phyloP scores from a whole-genome alignment of 331 rosid species.

The Telfairia occidentalis region DNA sequence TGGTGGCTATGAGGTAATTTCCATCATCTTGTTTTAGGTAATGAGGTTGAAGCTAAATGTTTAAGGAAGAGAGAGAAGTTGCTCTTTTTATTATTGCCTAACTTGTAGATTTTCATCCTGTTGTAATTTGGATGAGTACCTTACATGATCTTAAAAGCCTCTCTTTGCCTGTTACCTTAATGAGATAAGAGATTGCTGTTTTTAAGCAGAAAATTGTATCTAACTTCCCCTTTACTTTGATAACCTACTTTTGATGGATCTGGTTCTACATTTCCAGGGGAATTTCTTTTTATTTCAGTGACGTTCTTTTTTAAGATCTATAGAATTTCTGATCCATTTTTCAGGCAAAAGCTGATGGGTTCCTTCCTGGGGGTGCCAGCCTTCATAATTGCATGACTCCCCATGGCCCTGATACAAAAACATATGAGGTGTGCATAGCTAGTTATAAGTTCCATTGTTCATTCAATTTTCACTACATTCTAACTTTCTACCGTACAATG shows the following conservation, averaged over 20 bases:
- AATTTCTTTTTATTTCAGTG: neutral
- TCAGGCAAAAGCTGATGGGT: constrained; percentile 89
- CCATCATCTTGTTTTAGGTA: neutral
- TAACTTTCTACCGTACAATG: neutral
- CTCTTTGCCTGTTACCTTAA: neutral
- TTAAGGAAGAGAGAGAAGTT: neutral
- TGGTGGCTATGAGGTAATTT: constrained; percentile 76
- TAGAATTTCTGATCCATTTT: constrained; percentile 6
- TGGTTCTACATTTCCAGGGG: neutral
- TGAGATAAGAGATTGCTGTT: neutral
- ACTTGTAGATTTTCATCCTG: neutral
- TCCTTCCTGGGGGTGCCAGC: constrained; percentile 88
- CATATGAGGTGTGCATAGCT: constrained; percentile 62
- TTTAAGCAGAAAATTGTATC: neutral
- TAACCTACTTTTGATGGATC: neutral
- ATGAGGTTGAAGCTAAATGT: neutral
- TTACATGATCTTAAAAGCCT: neutral
- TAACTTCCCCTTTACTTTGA: neutral
- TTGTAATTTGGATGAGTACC: neutral
- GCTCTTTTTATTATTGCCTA: neutral
- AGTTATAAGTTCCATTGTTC: neutral
- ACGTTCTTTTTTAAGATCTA: neutral
- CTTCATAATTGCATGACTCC: constrained; percentile 97
- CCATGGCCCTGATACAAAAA: constrained; percentile 92
- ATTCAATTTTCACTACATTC: neutral